Base-by-base conservation (phyloP, 805 yeast species). In the Lachancea quebecensis region DNA sequence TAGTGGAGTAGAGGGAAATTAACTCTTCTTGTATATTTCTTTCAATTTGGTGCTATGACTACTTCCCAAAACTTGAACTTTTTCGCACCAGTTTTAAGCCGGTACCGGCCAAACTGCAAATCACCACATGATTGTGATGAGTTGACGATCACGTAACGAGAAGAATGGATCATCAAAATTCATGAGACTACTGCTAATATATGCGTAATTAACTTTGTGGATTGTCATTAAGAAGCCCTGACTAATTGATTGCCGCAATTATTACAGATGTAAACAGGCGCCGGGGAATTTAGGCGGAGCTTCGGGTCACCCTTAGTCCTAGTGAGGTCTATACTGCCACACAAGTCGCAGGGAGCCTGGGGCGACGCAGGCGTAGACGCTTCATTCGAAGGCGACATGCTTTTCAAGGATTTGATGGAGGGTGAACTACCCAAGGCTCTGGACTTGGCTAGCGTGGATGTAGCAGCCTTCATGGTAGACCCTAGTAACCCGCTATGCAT, bases 391-490 rank as follows among this genome's bases (percentile, higher is more conserved):
- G 35, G 33, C 18, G 43, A 40, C 21, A 18, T 11, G 18, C 44
- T 44, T 18, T 16, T 28, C 35, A 35, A 14, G 4, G 47, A 39
- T 29, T 17, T 21, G 15, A 42, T 31, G 9, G 45, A 42, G 11
- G 41, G 31, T n/a, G 46, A 38, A 39, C 39, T 43, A 28, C 35
- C 38, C 14, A 43, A 16, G 12, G 25, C 33, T 30, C 35, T 38
- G 35, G 36, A 34, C 18, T 43, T 43, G 6, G 39, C 15, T 18
- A 43, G 17, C 28, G 44, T 41, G 15, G 35, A 29, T 16, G 35
- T 36, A 2, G 46, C 46, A 7, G 38, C 46, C 38, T 37, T 42
- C 34, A 29, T 31, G 15, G 41, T 42, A 12, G 28, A 25, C 25
- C 38, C 37, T 17, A 38, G 27, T 15, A 42, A 14, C n/a, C 44